Evolutionary conservation across 805 yeast genomes (phyloP).

Genomic region (Spathaspora arborariae): DNA sequence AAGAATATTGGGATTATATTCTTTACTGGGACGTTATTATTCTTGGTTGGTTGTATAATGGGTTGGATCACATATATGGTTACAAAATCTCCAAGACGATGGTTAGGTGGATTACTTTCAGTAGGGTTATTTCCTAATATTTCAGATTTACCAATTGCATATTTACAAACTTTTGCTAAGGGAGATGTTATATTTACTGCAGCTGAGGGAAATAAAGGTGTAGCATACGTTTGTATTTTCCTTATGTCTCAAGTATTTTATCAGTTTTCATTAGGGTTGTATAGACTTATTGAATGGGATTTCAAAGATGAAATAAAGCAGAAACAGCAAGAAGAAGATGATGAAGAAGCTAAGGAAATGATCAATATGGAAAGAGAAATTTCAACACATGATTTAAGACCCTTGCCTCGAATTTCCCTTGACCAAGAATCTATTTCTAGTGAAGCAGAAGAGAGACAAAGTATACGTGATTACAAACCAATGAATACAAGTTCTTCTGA

Average conservation of each 20-base stretch:
- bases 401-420: background rate
- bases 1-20: slow-evolving; percentile 65
- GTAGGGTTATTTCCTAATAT: slow-evolving; percentile 78
- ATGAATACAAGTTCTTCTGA: background rate
- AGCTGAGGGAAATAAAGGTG: slow-evolving; percentile 67
- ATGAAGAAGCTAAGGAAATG: slow-evolving; percentile 1
- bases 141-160: slow-evolving; percentile 83
- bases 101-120: slow-evolving; percentile 73
- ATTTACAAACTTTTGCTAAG: slow-evolving; percentile 65
- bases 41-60: slow-evolving; percentile 45
- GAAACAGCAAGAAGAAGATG: slow-evolving; percentile 12
- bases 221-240: slow-evolving; percentile 79
- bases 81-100: slow-evolving; percentile 62
- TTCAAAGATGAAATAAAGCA: slow-evolving; percentile 41
- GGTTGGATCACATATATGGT: slow-evolving; percentile 41
- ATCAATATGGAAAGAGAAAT: background rate
- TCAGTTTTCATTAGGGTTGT: slow-evolving; percentile 76
- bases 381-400: background rate
- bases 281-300: slow-evolving; percentile 66
- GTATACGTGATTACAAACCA: background rate
- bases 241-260: slow-evolving; percentile 62
- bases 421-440: background rate
- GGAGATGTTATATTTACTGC: slow-evolving; percentile 53
- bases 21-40: slow-evolving; percentile 46
- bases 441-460: background rate